Evolutionary conservation across 805 yeast species (phyloP).

Genomic region (Ogataea parapolymorpha): DNA sequence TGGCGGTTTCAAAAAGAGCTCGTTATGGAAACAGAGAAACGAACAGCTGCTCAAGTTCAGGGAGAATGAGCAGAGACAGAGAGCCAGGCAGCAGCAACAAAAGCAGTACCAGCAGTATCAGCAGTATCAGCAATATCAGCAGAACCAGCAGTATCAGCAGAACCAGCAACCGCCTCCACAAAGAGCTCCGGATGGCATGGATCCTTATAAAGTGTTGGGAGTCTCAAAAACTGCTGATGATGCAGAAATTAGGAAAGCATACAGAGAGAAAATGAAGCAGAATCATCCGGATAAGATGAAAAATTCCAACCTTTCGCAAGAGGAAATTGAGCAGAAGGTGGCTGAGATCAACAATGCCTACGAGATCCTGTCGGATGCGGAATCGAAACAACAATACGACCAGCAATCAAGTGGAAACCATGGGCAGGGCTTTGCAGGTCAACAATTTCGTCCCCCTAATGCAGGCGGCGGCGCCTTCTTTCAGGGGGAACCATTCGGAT

Average conservation of each 20-base stretch:
- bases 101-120: slow-evolving; percentile 45
- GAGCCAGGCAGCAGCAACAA: slow-evolving; percentile 37
- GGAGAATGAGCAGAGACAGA: slow-evolving; percentile 35
- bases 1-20: slow-evolving; percentile 38
- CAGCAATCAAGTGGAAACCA: slow-evolving; percentile 20
- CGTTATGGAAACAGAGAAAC: slow-evolving; percentile 35
- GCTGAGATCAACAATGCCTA: slow-evolving; percentile 92
- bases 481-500: slow-evolving; percentile 6
- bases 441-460: slow-evolving; percentile 1
- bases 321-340: slow-evolving; percentile 77
- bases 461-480: slow-evolving; percentile 6
- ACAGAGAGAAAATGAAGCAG: slow-evolving; percentile 70
- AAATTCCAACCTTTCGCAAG: slow-evolving; percentile 55
- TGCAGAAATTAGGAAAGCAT: slow-evolving; percentile 73
- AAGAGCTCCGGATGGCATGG: slow-evolving; percentile 36
- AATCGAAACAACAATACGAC: slow-evolving; percentile 65
- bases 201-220: slow-evolving; percentile 77
- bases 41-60: slow-evolving; percentile 17
- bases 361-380: slow-evolving; percentile 72
- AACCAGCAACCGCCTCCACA: slow-evolving; percentile 32
- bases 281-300: slow-evolving; percentile 92
- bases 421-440: slow-evolving; percentile 13
- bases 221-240: slow-evolving; percentile 65
- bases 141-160: slow-evolving; percentile 36
- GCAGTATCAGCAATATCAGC: slow-evolving; percentile 38